phyloP scores from a whole-genome alignment of 2,329 filamentous ascomycete genomes.

The Colletotrichum eleusines region DNA sequence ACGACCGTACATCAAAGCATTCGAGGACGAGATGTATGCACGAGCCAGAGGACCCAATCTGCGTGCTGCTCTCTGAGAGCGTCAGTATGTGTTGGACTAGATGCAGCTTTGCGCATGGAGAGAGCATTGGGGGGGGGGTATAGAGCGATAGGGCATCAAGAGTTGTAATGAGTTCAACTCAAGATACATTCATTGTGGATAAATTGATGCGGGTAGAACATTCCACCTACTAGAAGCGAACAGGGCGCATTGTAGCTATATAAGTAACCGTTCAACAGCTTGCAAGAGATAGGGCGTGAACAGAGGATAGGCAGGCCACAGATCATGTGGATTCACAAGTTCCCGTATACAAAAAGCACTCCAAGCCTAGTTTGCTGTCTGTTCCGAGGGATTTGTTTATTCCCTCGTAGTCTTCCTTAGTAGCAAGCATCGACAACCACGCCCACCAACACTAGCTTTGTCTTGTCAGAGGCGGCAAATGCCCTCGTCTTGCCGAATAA shows the following conservation, averaged over 20 bases:
- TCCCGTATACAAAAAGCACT: neutral
- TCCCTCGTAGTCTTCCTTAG: too few species aligned
- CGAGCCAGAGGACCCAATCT: conserved; percentile 34
- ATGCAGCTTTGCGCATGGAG: neutral
- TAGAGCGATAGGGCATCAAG: neutral
- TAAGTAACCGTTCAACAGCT: neutral
- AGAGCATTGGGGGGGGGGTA: neutral
- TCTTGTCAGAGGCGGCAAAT: conserved; percentile 1
- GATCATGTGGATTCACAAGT: neutral
- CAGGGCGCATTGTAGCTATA: neutral
- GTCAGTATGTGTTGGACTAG: too few species aligned
- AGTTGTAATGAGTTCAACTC: neutral
- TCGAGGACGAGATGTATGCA: conserved; percentile 56
- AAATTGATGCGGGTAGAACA: neutral
- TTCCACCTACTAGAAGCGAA: too few species aligned
- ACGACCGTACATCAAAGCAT: conserved; percentile 50
- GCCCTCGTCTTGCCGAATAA: neutral
- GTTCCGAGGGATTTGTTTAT: too few species aligned
- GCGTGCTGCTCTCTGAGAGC: neutral
- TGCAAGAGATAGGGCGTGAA: neutral
- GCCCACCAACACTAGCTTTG: conserved; percentile 17
- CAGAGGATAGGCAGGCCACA: too few species aligned
- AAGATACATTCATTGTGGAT: too few species aligned
- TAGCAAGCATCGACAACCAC: too few species aligned
- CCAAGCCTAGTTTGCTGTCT: neutral